Evolutionary conservation across 495 filamentous ascomycete species (phyloP).

Genomic region (Podospora fimiseda): DNA sequence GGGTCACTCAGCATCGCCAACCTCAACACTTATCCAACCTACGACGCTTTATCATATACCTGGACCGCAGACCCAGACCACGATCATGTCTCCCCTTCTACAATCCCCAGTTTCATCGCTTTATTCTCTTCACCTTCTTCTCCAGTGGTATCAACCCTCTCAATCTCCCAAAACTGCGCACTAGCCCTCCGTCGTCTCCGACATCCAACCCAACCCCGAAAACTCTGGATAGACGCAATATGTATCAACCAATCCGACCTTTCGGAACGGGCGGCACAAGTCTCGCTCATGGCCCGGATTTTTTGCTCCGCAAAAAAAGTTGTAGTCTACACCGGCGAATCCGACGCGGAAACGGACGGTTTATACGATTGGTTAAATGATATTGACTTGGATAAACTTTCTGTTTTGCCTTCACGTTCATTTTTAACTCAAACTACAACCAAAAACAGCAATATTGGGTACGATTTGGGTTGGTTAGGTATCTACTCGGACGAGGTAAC

Average conservation of each 20-base stretch:
- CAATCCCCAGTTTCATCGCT: neutral
- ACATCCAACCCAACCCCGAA: neutral
- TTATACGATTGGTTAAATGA: constrained; percentile 16
- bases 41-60: constrained; percentile 22
- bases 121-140: neutral
- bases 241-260: constrained; percentile 5
- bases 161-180: constrained; percentile 15
- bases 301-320: neutral
- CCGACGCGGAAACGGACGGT: constrained; percentile 2
- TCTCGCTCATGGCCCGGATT: constrained; percentile 1
- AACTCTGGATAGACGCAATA: neutral
- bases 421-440: neutral
- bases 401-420: neutral
- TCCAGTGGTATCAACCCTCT: neutral
- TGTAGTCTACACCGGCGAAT: constrained; percentile 9
- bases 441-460: neutral
- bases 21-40: neutral
- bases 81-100: too few species aligned
- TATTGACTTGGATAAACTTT: constrained; percentile 4
- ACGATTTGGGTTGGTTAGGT: neutral
- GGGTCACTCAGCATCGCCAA: neutral
- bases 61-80: constrained; percentile 12
- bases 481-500: neutral
- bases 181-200: constrained; percentile 15
- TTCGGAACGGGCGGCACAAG: neutral